Evolutionary conservation across 129 eudicot genomes (phyloP), one percentile per base, ranked within the genome.

Genomic region (Oenanthe sinensis): DNA sequence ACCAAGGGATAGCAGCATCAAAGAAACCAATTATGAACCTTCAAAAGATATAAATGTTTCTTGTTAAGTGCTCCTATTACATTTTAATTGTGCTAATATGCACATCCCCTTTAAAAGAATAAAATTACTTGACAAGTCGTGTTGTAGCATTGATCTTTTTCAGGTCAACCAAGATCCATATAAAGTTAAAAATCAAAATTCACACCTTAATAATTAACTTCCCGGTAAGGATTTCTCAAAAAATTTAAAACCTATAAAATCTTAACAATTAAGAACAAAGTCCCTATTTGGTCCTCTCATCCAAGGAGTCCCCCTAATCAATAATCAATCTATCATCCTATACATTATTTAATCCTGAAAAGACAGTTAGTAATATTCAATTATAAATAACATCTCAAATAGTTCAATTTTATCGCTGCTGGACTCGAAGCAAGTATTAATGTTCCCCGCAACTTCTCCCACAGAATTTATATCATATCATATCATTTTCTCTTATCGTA

Each of bases 11-110:
- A 44, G 83, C 96, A 78, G 86, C 96, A 74, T 88, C 69, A 87
- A 94, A 87, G 88, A 94, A 94, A 20, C 98, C 98, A 65, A 91
- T 79, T 24, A 94, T 89, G 82, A 94, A 94, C 93, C 98, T 94
- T 85, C 79, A 86, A 45, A 26, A 80, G 58, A 73, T 7, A 77
- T 60, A 74, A 44, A 52, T 40, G 33, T 78, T 39, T 39, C 42
- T 39, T 39, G 42, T 39, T 3, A 39, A 39, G 42, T 39, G 1
- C 42, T 1, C 36, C 36, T 33, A 33, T 39, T 39, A 39, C 42
- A 39, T 39, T 39, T 39, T 39, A 39, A 2, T 39, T 39, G 42
- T 3, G 42, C 42, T 39, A 4, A 3, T 39, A 39, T 39, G 42
- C 42, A 39, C 4, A 4, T 39, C 42, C 5, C 42, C 42, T 39